phyloP scores from a whole-genome alignment of 1,284 basidiomycete species.

The Tilletia indica region DNA sequence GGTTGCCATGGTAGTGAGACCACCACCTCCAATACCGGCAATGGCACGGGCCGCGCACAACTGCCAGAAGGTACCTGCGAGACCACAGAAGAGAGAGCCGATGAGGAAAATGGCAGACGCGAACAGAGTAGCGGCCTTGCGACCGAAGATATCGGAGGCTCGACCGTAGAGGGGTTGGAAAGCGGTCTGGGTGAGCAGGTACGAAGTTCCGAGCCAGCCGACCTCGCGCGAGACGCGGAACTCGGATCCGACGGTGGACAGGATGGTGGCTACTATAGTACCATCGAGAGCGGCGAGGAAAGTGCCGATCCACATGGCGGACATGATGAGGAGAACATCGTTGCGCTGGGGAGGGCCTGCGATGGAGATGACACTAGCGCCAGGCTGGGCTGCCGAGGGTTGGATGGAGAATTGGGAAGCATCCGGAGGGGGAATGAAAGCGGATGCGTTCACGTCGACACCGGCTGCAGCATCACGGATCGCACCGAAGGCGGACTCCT shows the following conservation, averaged over 20 bases:
- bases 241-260: slow-evolving; percentile 50
- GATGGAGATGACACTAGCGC: slow-evolving; percentile 15
- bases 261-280: slow-evolving; percentile 53
- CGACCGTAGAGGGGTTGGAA: slow-evolving; percentile 55
- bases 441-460: slow-evolving; percentile 53
- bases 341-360: neutral
- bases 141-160: slow-evolving; percentile 52
- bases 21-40: slow-evolving; percentile 59
- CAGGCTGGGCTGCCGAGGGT: slow-evolving; percentile 12
- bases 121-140: slow-evolving; percentile 51
- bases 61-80: slow-evolving; percentile 49
- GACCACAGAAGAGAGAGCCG: slow-evolving; percentile 51
- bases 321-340: slow-evolving; percentile 46
- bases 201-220: slow-evolving; percentile 53
- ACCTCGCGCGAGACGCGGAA: slow-evolving; percentile 51
- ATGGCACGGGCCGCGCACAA: slow-evolving; percentile 56
- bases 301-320: slow-evolving; percentile 54
- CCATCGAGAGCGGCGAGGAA: slow-evolving; percentile 51
- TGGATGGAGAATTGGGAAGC: slow-evolving; percentile 46
- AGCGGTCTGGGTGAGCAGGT: slow-evolving; percentile 53
- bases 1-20: slow-evolving; percentile 58
- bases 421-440: slow-evolving; percentile 47
- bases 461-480: slow-evolving; percentile 48
- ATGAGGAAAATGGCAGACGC: slow-evolving; percentile 49
- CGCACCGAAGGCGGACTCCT: slow-evolving; percentile 19